Evolutionary conservation across 1,284 basidiomycete species (phyloP), one percentile per base, ranked within the genome.

Genomic region (Boletellus deceptivus): DNA sequence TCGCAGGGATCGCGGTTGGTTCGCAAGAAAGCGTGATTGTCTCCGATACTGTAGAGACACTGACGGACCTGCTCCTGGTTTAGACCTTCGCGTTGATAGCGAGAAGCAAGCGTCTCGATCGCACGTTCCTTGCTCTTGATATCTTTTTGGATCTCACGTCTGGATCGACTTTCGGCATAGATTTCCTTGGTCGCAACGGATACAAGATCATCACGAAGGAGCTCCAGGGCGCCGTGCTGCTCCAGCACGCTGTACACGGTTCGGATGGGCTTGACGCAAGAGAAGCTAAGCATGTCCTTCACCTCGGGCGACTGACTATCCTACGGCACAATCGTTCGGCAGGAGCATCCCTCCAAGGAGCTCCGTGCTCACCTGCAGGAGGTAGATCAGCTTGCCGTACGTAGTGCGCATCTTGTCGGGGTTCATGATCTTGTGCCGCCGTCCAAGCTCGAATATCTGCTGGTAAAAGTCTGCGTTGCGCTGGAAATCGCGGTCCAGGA

Each of bases 371-470:
- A 86, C 86, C 78, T 90, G 87, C 29, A 90, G 76, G 49, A 91
- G 70, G 67, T 91, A 91, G 34, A 91, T 84, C 48, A 91, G 71
- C 61, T 91, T 91, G 17, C 89, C 89, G 56, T 91, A 91, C 3
- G 87, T 91, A 17, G 85, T 83, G n/a, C 89, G 78, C 89, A 91
- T 91, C 62, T 82, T 90, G 63, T 91, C 88, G 0, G 88, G 86
- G 60, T 90, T 91, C 84, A 86, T 90, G 60, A 91, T 90, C 66
- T 91, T 91, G 63, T 91, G 86, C 48, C 89, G 75, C 49, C 89
- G 73, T n/a, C 88, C 87, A 33, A 91, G 75, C 69, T 90, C 86
- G 56, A 90, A 89, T 18, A 90, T 77, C 17, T 75, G 68, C 60
- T 89, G 86, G 61, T 86, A 91, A 61, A 91, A 91, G 4, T 82